Conservation (phyloP, 345 rosid species). For the Clarkia xantiana region DNA sequence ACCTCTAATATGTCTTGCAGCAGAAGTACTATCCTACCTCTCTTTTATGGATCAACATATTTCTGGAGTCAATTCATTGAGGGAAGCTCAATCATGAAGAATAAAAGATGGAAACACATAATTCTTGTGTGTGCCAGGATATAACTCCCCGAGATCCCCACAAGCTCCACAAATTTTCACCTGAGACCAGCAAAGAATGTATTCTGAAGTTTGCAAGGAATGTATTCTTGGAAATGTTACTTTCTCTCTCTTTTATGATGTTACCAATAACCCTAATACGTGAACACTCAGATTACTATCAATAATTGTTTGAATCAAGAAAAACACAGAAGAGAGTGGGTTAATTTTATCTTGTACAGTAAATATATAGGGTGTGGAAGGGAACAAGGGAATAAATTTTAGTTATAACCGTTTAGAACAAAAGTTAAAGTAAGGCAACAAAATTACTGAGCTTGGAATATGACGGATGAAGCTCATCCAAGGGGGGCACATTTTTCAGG, state of each 20-base stretch:
- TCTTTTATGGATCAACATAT: slow-evolving; percentile 64
- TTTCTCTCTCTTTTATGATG: slow-evolving; percentile 84
- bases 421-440: no score
- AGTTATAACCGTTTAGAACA: no score
- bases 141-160: slow-evolving; percentile 68
- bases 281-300: slow-evolving; percentile 6
- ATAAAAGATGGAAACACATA: background rate
- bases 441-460: no score
- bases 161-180: slow-evolving; percentile 81
- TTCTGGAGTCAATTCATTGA: slow-evolving; percentile 36
- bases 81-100: background rate
- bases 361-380: no score
- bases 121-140: slow-evolving; percentile 6
- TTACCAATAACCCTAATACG: slow-evolving; percentile 62
- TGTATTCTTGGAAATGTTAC: slow-evolving; percentile 68
- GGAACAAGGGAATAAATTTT: no score
- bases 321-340: no score
- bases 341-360: no score
- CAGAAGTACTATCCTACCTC: slow-evolving; percentile 58
- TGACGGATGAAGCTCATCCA: no score
- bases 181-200: slow-evolving; percentile 56
- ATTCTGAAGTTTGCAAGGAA: slow-evolving; percentile 81
- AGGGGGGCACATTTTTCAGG: no score
- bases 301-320: background rate
- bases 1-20: slow-evolving; percentile 95